Percentiles rank a stretch among this genome's conserved stretches.
Evolutionary conservation across 1,139 yeast genomes (phyloP).

Genomic region (Yamadazyma sp.): DNA sequence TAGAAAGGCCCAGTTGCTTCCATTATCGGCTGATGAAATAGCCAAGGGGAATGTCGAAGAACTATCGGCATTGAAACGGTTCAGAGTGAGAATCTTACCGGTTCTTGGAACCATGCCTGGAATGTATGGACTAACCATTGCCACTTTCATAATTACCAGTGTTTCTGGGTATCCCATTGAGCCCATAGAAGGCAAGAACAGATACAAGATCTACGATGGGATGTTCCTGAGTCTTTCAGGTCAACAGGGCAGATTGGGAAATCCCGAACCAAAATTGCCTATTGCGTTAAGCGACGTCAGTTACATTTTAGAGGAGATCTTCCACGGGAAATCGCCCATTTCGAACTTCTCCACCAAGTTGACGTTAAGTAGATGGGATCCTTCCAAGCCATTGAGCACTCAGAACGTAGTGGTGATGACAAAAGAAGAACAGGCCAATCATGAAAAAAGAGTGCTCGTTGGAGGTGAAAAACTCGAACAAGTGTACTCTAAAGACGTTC

Average conservation of each 20-base stretch:
- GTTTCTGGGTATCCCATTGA: slow-evolving; percentile 87
- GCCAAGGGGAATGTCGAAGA: slow-evolving; percentile 84
- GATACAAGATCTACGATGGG: slow-evolving; percentile 80
- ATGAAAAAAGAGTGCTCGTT: slow-evolving; percentile 69
- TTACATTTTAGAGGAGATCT: slow-evolving; percentile 88
- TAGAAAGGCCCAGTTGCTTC: slow-evolving; percentile 81
- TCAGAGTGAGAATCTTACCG: slow-evolving; percentile 90
- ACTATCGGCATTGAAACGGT: slow-evolving; percentile 81
- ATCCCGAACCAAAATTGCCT: slow-evolving; percentile 68
- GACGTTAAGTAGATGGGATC: slow-evolving; percentile 83
- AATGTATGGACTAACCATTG: slow-evolving; percentile 87
- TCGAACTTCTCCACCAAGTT: slow-evolving; percentile 82
- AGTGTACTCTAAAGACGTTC: slow-evolving; percentile 62
- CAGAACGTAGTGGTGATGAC: slow-evolving; percentile 87
- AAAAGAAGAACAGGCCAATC: slow-evolving; percentile 78
- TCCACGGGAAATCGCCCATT: slow-evolving; percentile 86
- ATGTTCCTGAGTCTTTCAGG: slow-evolving; percentile 82
- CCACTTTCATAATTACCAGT: slow-evolving; percentile 75
- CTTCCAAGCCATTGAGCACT: slow-evolving; percentile 50
- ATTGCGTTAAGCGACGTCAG: slow-evolving; percentile 71
- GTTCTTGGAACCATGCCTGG: slow-evolving; percentile 97
- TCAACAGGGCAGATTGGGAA: slow-evolving; percentile 78
- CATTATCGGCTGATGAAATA: slow-evolving; percentile 76
- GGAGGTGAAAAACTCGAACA: slow-evolving; percentile 63
- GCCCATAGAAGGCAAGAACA: slow-evolving; percentile 87